phyloP scores from a whole-genome alignment of 257 asterid genomes.

The Rehmannia glutinosa region DNA sequence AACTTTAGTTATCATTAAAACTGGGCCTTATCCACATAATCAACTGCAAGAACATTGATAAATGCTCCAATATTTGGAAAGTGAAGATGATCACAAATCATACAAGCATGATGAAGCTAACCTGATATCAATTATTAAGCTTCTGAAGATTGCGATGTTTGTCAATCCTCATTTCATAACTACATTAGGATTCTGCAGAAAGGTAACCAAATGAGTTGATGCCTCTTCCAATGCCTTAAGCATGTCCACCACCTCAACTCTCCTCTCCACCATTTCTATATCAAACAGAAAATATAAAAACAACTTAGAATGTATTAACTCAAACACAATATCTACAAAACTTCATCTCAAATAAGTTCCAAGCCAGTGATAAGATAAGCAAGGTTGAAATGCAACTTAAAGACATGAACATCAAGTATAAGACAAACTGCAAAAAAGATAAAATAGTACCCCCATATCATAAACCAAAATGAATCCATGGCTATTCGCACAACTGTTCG shows the following conservation, averaged over 20 bases:
- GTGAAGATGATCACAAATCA: background rate
- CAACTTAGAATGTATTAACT: background rate
- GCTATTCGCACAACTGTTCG: too few species aligned
- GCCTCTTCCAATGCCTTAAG: conserved; percentile 64
- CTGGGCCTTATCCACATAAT: background rate
- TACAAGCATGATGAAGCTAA: conserved; percentile 13
- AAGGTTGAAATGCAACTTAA: too few species aligned
- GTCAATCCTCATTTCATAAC: conserved; percentile 83
- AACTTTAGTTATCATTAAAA: background rate
- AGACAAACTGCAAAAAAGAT: too few species aligned
- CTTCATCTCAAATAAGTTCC: too few species aligned
- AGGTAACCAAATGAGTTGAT: conserved; percentile 58
- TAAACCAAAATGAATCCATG: too few species aligned
- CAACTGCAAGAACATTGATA: background rate
- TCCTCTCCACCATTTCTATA: conserved; percentile 62
- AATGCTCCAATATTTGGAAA: background rate
- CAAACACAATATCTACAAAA: background rate
- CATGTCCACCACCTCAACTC: conserved; percentile 67
- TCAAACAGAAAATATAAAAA: background rate
- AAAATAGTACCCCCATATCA: too few species aligned
- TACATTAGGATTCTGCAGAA: conserved; percentile 69
- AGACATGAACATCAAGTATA: too few species aligned
- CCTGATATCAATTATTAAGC: conserved; percentile 94
- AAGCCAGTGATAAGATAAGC: too few species aligned
- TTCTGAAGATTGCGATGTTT: conserved; percentile 90